Percentiles rank a stretch among this genome's conserved stretches.
phyloP scores from a whole-genome alignment of 768 basidiomycete species.

The Pisolithus marmoratus region DNA sequence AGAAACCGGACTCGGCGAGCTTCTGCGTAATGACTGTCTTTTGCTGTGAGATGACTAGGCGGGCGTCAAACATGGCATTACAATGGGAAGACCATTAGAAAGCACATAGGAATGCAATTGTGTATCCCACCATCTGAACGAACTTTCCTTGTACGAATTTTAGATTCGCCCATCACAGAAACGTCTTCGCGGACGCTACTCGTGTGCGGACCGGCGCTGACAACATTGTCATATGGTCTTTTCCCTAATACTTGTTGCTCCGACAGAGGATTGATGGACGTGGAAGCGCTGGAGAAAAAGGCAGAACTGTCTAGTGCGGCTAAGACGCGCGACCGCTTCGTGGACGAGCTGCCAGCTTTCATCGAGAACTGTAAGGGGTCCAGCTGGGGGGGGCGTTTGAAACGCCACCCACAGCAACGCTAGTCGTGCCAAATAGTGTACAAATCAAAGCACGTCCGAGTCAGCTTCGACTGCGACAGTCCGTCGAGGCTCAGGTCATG shows the following conservation, averaged over 20 bases:
- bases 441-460: too few species aligned
- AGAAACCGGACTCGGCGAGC: slow-evolving; percentile 26
- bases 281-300: neutral
- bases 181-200: neutral
- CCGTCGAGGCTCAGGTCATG: too few species aligned
- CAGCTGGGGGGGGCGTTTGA: neutral
- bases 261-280: neutral
- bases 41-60: neutral
- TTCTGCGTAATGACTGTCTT: slow-evolving; percentile 1
- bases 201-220: neutral
- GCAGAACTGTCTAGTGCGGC: slow-evolving; percentile 7
- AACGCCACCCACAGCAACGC: too few species aligned
- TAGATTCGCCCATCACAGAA: neutral
- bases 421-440: too few species aligned
- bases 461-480: too few species aligned
- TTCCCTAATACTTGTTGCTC: slow-evolving; percentile 3
- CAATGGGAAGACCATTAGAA: neutral
- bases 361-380: neutral
- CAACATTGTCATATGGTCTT: neutral
- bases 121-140: neutral
- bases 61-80: too few species aligned
- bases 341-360: neutral
- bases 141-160: neutral
- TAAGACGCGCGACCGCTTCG: slow-evolving; percentile 7
- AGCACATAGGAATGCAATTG: too few species aligned